A percentile compares a stretch with the other conserved stretches of the same genome.
Evolutionary conservation across 176 grass and related monocot species (phyloP).

Genomic region (Carex littledalei): DNA sequence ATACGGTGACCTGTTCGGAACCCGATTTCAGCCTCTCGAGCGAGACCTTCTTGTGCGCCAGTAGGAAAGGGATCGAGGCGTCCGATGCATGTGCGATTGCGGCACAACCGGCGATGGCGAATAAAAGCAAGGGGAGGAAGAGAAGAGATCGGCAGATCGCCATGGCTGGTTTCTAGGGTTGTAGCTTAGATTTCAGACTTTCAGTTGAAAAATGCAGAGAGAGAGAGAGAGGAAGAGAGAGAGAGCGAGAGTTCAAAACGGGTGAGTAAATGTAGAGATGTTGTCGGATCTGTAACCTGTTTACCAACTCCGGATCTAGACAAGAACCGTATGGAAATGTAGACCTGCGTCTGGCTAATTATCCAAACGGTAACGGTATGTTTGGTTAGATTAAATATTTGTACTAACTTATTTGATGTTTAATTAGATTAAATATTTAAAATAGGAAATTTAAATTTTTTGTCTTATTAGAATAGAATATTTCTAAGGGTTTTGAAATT

Average conservation of each 20-base stretch:
- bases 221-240: background rate
- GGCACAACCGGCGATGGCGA: background rate
- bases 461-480: no score
- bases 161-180: conserved; percentile 36
- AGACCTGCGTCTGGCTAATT: background rate
- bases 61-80: conserved; percentile 51
- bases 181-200: background rate
- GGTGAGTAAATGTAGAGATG: background rate
- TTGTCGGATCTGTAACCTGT: background rate
- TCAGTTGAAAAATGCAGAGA: background rate
- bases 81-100: conserved; percentile 31
- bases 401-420: no score
- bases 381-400: no score
- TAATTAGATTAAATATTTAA: no score
- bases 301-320: background rate
- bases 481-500: no score
- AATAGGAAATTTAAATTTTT: no score
- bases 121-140: conserved; percentile 25
- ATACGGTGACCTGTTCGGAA: conserved; percentile 75
- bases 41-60: conserved; percentile 88
- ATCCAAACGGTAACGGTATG: no score
- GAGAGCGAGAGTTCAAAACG: background rate
- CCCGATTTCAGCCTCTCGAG: conserved; percentile 72
- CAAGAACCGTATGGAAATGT: background rate
- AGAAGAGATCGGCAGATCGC: conserved; percentile 32